These are phyloP conservation scores for Atkinsonella hypoxylon DNA, from an alignment of 2,329 filamentous ascomycete species.

Conservation along the genomic window DNA sequence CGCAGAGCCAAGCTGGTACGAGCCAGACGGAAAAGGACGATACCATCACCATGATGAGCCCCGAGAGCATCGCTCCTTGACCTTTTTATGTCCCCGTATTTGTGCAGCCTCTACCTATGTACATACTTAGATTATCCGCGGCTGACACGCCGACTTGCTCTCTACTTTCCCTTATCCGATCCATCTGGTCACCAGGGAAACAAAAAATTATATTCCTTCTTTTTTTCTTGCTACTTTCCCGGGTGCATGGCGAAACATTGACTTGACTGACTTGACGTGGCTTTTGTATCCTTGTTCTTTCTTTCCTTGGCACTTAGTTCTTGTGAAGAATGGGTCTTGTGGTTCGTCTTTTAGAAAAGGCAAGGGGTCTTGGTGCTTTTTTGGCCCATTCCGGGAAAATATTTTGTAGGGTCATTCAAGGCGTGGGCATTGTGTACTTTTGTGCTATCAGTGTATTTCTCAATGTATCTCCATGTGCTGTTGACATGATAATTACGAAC, in stretches of 20 bases:
- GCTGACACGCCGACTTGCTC: background rate
- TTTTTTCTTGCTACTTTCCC: background rate
- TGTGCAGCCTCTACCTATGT: background rate
- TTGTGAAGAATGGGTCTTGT: background rate
- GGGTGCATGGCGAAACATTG: background rate
- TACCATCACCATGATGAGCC: constrained; percentile 69
- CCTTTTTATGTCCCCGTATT: no score
- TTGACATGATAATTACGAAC: background rate
- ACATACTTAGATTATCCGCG: background rate
- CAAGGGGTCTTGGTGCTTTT: background rate
- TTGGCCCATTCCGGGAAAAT: background rate
- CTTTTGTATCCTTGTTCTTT: background rate
- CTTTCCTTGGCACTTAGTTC: background rate
- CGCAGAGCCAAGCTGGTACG: constrained; percentile 43
- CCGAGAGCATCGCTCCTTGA: constrained; percentile 57
- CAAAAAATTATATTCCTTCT: no score
- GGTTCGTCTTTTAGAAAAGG: background rate
- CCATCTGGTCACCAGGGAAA: background rate
- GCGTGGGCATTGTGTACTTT: background rate
- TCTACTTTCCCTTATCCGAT: background rate
- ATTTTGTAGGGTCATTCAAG: background rate
- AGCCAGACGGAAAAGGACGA: constrained; percentile 58
- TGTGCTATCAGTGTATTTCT: background rate
- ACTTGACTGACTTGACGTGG: background rate
- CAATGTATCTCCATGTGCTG: background rate